Conservation (phyloP, 306 rosid species). For the Ormosia semicastrata region DNA sequence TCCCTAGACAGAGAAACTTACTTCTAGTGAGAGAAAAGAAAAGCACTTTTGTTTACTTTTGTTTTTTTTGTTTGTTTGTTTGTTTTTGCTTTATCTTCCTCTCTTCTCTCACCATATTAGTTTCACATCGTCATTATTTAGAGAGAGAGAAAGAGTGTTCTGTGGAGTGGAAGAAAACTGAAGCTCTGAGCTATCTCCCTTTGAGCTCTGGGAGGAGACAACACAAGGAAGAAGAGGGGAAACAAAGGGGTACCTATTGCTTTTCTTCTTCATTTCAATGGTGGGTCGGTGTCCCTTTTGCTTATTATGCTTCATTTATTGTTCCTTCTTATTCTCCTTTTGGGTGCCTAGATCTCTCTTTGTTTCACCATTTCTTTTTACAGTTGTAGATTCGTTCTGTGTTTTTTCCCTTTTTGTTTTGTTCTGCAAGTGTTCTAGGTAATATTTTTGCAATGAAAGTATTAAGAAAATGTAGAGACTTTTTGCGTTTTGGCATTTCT, state of each 20-base stretch:
- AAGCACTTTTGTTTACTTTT: neutral
- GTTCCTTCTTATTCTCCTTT: neutral
- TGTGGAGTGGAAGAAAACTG: neutral
- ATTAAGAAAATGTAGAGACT: neutral
- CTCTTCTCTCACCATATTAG: slow-evolving; percentile 4
- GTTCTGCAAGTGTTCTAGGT: neutral
- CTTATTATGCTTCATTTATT: neutral
- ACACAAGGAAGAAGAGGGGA: neutral
- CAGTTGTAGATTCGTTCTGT: slow-evolving; percentile 12
- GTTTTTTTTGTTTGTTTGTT: neutral
- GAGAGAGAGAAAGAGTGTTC: neutral
- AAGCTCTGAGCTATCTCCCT: neutral
- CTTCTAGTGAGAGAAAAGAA: neutral
- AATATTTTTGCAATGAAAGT: slow-evolving; percentile 1
- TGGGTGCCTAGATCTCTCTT: slow-evolving; percentile 37
- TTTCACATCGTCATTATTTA: neutral
- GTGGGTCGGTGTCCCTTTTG: slow-evolving; percentile 37
- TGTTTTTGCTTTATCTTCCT: neutral
- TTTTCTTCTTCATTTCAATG: slow-evolving; percentile 31
- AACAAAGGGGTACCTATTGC: neutral
- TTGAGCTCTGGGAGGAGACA: neutral
- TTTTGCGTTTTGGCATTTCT: slow-evolving; percentile 7
- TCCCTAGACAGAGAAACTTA: slow-evolving; percentile 6
- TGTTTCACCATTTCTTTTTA: neutral
- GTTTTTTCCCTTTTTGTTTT: neutral